Evolutionary conservation across 768 basidiomycete species (phyloP), one percentile per base, ranked within the genome.

Genomic region (Mycena chlorophos): DNA sequence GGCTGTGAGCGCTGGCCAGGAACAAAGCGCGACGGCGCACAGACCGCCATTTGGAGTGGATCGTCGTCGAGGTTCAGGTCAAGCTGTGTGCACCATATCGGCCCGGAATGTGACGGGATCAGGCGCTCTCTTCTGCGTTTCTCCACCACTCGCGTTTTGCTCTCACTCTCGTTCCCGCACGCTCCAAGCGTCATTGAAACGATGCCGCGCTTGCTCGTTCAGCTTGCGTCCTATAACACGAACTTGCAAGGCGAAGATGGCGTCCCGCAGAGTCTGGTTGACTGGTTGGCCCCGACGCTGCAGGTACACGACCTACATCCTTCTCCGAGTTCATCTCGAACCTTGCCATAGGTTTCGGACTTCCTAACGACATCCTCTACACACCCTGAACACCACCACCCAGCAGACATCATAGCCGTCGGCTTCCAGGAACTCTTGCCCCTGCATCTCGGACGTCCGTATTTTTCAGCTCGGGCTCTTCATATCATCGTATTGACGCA

Each of bases 401-500:
- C 90, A 4, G 92, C 94, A 37, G 93, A 94, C 68, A 82, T 95
- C 28, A 81, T 96, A 38, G 94, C 87, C 5, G 88, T 98, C 50
- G 93, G 92, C 2, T 94, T 97, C 61, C 96, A 98, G 69, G 96
- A 98, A 69, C 78, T 97, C 23, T 77, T 96, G 13, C 94, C 94
- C 5, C 78, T 98, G 2, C 91, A 95, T 67, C 84, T 94, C 37
- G 88, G 90, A 58, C 79, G 89, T 93, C 71, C 63, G 89, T 84
- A 52, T 51, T 28, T 46, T 47, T 23, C 46, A 40, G 37, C 34
- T 25, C 27, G 14, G 42, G 23, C 47, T 26, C 27, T 34, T 14
- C 54, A 19, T 38, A 50, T 20, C 40, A 45, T 55, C 60, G 51
- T 58, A 49, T 31, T 46, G 25, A 43, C 22, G 49, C 23, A 20